These are phyloP conservation scores for Skeletonema marinoi DNA, from an alignment of 108 stramenopile genomes.

Conservation along the genomic window DNA sequence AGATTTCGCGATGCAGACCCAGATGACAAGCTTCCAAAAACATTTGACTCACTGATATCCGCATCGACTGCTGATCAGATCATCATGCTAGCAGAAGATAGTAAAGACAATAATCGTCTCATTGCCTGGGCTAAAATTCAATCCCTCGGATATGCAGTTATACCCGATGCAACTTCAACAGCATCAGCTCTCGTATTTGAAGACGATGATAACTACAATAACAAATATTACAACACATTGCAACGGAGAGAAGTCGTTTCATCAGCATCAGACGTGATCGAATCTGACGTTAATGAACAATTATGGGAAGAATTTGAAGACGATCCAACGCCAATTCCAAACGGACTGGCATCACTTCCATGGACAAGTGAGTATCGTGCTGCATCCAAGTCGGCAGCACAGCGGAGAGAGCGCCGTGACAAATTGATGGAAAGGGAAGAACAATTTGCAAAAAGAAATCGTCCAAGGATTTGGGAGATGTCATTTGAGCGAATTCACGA, in stretches of 20 bases:
- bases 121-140: neutral
- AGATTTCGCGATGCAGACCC: neutral
- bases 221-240: neutral
- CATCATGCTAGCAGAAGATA: neutral
- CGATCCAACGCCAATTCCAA: constrained; percentile 32
- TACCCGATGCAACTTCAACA: neutral
- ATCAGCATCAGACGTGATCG: constrained; percentile 12
- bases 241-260: neutral
- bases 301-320: constrained; percentile 63
- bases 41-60: neutral
- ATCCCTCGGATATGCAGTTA: neutral
- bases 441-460: constrained; percentile 6
- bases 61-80: neutral
- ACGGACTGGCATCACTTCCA: constrained; percentile 45
- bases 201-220: neutral
- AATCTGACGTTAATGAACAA: constrained; percentile 39
- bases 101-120: neutral
- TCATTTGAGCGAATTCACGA: constrained; percentile 10
- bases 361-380: constrained; percentile 53
- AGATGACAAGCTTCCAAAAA: neutral
- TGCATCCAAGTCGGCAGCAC: constrained; percentile 8
- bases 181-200: neutral
- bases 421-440: constrained; percentile 14
- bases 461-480: constrained; percentile 42
- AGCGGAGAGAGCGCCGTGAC: constrained; percentile 25